Percentiles rank a stretch among this genome's conserved stretches.
Conservation (phyloP, 2,329 filamentous ascomycete species). For the Chlorencoelia australis region DNA sequence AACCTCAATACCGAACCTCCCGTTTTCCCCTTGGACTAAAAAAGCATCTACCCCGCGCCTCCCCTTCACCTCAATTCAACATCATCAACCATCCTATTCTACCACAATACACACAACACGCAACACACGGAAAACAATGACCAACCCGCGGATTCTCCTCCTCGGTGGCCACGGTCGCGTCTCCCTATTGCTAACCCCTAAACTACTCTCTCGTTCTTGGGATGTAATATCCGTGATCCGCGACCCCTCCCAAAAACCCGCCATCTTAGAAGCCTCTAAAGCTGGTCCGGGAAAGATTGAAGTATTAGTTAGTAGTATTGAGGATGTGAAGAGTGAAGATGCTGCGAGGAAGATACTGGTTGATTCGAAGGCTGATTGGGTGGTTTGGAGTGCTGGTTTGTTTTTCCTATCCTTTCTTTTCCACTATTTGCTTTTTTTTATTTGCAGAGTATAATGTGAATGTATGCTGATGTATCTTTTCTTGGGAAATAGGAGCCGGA, state of each 20-base stretch:
- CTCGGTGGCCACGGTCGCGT: conserved; percentile 78
- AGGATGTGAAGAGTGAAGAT: conserved; percentile 54
- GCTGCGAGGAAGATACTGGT: conserved; percentile 54
- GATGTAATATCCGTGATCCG: conserved; percentile 72
- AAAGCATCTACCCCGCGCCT: too few relatives aligned
- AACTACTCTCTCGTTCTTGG: conserved; percentile 66
- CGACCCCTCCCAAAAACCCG: conserved; percentile 52
- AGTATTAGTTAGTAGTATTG: conserved; percentile 60
- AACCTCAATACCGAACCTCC: too few relatives aligned
- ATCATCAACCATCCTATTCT: too few relatives aligned
- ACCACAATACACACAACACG: too few relatives aligned
- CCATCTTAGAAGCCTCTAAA: conserved; percentile 47
- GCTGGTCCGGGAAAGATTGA: conserved; percentile 47
- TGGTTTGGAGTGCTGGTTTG: conserved; percentile 59
- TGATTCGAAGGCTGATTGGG: conserved; percentile 51
- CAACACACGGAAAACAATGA: too few relatives aligned
- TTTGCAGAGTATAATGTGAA: neutral
- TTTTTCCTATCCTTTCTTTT: too few relatives aligned
- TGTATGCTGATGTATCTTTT: neutral
- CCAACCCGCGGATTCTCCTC: conserved; percentile 30
- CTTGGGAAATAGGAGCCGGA: conserved; percentile 40
- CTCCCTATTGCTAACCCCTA: conserved; percentile 62
- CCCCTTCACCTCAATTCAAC: too few relatives aligned
- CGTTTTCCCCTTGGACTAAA: too few relatives aligned
- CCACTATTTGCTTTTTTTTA: conserved; percentile 1